Evolutionary conservation across 164 flowering plant genomes (phyloP), one percentile per base, ranked within the genome.

Genomic region (Echeveria elegans): DNA sequence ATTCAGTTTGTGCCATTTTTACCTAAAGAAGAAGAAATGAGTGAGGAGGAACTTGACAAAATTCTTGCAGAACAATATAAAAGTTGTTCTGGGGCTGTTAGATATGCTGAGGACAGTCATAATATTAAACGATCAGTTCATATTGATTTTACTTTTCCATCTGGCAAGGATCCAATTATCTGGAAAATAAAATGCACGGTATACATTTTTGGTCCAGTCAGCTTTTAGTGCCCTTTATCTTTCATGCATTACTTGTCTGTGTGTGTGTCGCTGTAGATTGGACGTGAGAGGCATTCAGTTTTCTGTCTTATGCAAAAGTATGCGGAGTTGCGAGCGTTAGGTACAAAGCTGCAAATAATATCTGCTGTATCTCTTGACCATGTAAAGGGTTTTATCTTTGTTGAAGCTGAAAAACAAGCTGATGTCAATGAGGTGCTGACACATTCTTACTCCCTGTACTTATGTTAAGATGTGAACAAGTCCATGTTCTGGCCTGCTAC

Each of bases 291-390:
- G 73, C 78, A 79, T 70, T 75, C 86, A 40, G 90, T 82, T 40
- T 83, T 88, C 76, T 94, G 97, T 73, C 85, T 94, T 18, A 91
- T 94, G 84, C 97, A 94, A 78, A 94, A 94, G 77, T 90, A 68
- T 81, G 83, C 79, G 40, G 91, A 89, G 62, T 66, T 89, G 79
- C 72, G 73, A 63, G 50, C 77, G 12, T 61, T 89, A 61, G 89
- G 89, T 61, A 81, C 74, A 65, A 86, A 84, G 47, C 73, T 94
- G 69, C 80, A 83, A 73, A 82, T 88, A 66, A 78, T 82, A 31
- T 88, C 98, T 73, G 97, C 86, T 29, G 88, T 89, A 81, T 70
- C 91, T 45, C 72, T 82, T 67, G 97, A 94, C 43, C 89, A 85
- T 73, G 60, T 82, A 12, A 94, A 90, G 72, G 97, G 98, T 47